A percentile compares a stretch with the other conserved stretches of the same genome.
Conservation (phyloP, 805 yeast species). For the Myxozyma neotropica region DNA sequence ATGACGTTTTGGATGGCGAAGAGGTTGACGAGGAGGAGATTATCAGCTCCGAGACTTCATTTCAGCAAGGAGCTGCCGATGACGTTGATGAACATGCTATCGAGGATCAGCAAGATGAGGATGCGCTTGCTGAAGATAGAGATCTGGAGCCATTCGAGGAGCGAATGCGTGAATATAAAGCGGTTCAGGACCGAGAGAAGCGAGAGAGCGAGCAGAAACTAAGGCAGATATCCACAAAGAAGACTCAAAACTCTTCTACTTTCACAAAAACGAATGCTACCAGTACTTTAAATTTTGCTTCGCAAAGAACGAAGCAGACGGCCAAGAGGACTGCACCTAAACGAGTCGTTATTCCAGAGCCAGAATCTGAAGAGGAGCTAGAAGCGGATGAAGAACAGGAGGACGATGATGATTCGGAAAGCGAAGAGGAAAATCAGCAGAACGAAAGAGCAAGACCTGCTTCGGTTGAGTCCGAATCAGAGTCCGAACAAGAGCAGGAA, state of each 20-base stretch:
- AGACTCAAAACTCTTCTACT: not conserved
- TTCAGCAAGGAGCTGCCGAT: conserved; percentile 1
- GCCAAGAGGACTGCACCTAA: not conserved
- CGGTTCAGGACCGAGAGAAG: conserved; percentile 27
- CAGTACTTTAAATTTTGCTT: not conserved
- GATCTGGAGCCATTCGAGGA: conserved; percentile 21
- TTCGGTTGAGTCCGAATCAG: not conserved
- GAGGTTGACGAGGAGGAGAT: conserved; percentile 2
- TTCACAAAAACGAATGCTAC: not conserved
- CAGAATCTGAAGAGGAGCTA: conserved; percentile 3
- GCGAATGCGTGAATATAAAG: conserved; percentile 16
- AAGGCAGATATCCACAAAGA: conserved; percentile 3
- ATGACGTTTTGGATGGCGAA: conserved; percentile 23
- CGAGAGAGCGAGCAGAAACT: conserved; percentile 21
- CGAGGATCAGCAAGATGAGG: conserved; percentile 4
- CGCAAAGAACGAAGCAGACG: not conserved
- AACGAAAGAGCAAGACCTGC: not conserved
- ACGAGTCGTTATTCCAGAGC: not conserved
- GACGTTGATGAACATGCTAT: not conserved
- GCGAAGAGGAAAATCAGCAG: not conserved
- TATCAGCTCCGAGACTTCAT: conserved; percentile 6
- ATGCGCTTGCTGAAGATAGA: conserved; percentile 1
- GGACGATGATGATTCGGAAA: conserved; percentile 8
- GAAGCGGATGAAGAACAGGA: conserved; percentile 6
- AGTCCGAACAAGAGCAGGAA: too few relatives aligned